Conservation (phyloP, 768 basidiomycete genomes). For the Trametes gibbosa region DNA sequence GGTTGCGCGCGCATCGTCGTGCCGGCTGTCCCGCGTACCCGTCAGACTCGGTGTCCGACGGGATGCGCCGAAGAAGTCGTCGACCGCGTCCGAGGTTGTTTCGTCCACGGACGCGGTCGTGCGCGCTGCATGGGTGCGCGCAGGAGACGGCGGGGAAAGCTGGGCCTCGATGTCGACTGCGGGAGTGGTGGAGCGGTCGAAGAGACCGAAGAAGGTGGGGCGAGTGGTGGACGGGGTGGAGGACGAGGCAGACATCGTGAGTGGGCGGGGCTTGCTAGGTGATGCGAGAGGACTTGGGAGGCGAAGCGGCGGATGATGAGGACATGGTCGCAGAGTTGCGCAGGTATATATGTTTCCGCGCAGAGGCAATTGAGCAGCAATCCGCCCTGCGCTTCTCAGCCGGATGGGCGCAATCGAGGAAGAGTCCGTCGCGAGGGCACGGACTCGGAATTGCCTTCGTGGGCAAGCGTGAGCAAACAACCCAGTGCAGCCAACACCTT, state of each 20-base stretch:
- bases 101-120: not conserved
- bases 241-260: slow-evolving; percentile 1
- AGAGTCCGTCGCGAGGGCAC: not conserved
- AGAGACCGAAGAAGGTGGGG: slow-evolving; percentile 11
- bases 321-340: not conserved
- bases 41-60: slow-evolving; percentile 9
- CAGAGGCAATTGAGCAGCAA: slow-evolving; percentile 5
- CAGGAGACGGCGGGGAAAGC: not conserved
- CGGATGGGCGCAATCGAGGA: not conserved
- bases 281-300: not conserved
- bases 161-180: slow-evolving; percentile 11
- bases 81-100: slow-evolving; percentile 17
- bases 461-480: too few relatives aligned
- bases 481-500: too few relatives aligned
- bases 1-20: slow-evolving; percentile 25
- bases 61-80: slow-evolving; percentile 31
- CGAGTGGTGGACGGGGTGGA: not conserved
- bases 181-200: not conserved
- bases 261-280: not conserved
- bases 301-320: not conserved
- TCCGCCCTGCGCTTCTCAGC: not conserved
- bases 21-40: slow-evolving; percentile 32
- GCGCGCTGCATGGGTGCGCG: not conserved
- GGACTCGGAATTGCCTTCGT: not conserved
- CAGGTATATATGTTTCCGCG: not conserved